phyloP scores from a whole-genome alignment of 305 asterid genomes.

The Nicotiana rustica region DNA sequence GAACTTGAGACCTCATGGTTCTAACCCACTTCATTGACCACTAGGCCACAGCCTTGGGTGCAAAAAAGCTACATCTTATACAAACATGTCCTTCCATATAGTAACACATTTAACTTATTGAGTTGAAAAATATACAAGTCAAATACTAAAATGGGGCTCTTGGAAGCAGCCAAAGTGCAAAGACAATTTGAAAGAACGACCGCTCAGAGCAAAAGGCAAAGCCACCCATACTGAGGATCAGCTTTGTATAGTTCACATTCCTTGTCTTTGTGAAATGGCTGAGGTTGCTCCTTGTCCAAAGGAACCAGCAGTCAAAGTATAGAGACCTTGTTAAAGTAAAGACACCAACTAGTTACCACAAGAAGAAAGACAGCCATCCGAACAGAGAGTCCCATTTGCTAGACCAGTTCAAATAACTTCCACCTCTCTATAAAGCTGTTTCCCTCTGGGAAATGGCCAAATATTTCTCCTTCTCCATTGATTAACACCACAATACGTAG shows the following conservation, averaged over 20 bases:
- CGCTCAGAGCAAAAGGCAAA: too few relatives aligned
- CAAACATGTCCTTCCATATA: background rate
- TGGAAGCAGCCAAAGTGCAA: conserved; percentile 20
- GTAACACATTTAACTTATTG: conserved; percentile 19
- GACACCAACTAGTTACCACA: conserved; percentile 26
- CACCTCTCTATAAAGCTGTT: background rate
- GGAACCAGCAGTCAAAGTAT: conserved; percentile 17
- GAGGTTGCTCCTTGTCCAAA: conserved; percentile 20
- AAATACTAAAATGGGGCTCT: conserved; percentile 13
- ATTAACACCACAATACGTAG: background rate
- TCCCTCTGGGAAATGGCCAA: background rate
- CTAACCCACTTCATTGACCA: too few relatives aligned
- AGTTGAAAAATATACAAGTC: background rate
- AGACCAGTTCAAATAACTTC: conserved; percentile 12
- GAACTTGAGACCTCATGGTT: too few relatives aligned
- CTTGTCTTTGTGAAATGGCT: background rate
- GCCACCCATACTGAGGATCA: conserved; percentile 2
- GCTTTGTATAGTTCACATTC: background rate
- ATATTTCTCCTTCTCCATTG: conserved; percentile 7
- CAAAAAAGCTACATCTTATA: background rate
- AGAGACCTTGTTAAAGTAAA: background rate
- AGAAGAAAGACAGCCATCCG: conserved; percentile 16
- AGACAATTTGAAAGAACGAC: background rate
- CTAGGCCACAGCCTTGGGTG: too few relatives aligned
- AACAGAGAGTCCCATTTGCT: background rate